phyloP scores from a whole-genome alignment of 208 protist species.

The Leishmania arabica region DNA sequence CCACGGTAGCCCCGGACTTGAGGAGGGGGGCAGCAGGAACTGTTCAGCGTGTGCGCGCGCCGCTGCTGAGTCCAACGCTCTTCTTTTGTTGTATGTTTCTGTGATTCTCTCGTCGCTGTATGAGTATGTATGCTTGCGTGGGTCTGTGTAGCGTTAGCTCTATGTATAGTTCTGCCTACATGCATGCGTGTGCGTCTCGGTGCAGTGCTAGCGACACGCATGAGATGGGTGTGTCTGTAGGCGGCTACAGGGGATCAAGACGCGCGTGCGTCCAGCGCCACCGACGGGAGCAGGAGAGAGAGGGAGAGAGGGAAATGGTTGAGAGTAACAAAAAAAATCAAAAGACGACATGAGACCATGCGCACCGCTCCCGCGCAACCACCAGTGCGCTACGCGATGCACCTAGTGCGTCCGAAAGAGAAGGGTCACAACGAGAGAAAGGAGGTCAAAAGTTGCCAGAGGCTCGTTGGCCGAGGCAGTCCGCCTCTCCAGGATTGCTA shows the following conservation, averaged over 20 bases:
- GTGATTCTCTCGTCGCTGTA: neutral
- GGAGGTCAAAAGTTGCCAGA: neutral
- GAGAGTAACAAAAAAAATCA: neutral
- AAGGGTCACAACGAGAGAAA: neutral
- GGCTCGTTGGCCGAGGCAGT: neutral
- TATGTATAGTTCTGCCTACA: constrained; percentile 6
- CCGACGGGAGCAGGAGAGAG: neutral
- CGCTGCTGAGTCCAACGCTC: neutral
- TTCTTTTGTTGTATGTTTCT: neutral
- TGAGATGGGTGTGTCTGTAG: neutral
- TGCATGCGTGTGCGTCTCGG: constrained; percentile 6
- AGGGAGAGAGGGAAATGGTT: neutral
- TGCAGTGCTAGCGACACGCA: neutral
- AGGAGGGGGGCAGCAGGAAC: too few relatives aligned
- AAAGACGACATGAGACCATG: neutral
- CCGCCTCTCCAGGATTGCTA: neutral
- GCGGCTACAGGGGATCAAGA: neutral
- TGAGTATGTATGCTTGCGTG: neutral
- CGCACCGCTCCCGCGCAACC: neutral
- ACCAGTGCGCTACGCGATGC: neutral
- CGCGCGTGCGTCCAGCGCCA: neutral
- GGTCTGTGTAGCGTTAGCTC: neutral
- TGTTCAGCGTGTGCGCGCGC: neutral
- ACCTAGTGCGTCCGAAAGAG: neutral
- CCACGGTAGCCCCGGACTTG: neutral